Evolutionary conservation across 306 rosid species (phyloP).

Genomic region (Medicago lupulina): DNA sequence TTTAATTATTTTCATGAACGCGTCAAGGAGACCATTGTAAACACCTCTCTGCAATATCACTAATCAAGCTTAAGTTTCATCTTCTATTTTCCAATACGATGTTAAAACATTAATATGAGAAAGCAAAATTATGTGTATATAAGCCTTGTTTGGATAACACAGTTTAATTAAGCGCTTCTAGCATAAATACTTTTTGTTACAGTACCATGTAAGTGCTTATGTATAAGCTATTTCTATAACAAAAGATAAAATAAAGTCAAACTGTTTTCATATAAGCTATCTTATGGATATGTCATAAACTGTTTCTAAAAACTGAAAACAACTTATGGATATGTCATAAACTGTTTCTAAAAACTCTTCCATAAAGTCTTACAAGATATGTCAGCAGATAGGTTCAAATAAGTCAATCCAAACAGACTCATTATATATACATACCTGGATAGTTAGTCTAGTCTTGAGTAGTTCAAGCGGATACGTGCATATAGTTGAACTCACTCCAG

Average conservation of each 20-base stretch:
- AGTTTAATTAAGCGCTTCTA: not conserved
- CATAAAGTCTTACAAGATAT: not conserved
- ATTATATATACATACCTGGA: slow-evolving; percentile 65
- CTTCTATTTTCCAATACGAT: slow-evolving; percentile 1
- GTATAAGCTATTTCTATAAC: not conserved
- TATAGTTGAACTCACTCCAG: slow-evolving; percentile 93
- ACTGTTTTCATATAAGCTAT: not conserved
- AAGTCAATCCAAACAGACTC: no score
- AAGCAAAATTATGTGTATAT: not conserved
- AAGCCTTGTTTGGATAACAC: not conserved
- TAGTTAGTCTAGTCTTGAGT: slow-evolving; percentile 89
- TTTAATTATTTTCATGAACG: slow-evolving; percentile 74
- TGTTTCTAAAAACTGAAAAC: not conserved
- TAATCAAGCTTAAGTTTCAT: slow-evolving; percentile 21
- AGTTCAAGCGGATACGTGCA: slow-evolving; percentile 93
- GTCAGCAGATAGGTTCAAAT: not conserved
- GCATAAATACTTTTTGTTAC: not conserved
- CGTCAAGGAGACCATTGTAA: slow-evolving; percentile 76
- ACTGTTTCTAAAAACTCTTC: not conserved
- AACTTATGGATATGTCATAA: not conserved
- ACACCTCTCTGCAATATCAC: slow-evolving; percentile 77
- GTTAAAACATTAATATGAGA: slow-evolving; percentile 27
- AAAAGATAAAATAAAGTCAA: not conserved
- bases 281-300: not conserved
- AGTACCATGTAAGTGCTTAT: not conserved